phyloP scores from a whole-genome alignment of 2,329 filamentous ascomycete genomes.

The Diaporthe nobilis region DNA sequence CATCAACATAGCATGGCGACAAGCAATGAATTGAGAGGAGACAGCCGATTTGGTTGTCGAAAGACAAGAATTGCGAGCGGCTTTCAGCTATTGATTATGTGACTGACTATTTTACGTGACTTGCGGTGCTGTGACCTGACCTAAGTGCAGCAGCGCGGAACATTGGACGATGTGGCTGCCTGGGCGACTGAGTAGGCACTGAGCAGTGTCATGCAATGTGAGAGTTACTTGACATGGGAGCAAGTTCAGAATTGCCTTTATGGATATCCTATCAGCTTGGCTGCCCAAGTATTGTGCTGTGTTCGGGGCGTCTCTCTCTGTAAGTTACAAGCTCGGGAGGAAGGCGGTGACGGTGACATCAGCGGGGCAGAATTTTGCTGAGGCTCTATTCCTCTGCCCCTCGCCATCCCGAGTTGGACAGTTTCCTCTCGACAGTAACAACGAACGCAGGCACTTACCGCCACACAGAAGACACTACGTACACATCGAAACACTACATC shows the following conservation, averaged over 20 bases:
- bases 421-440: constrained; percentile 18
- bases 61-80: constrained; percentile 1
- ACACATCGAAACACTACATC: not conserved
- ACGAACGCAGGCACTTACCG: not conserved
- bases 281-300: not conserved
- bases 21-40: constrained; percentile 26
- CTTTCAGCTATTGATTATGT: not conserved
- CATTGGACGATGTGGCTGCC: not conserved
- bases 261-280: not conserved
- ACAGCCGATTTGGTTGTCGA: constrained; percentile 24
- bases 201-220: not conserved
- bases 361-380: constrained; percentile 35
- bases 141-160: not conserved
- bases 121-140: not conserved
- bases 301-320: too few relatives aligned
- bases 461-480: not conserved
- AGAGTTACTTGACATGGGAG: not conserved
- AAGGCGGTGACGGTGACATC: constrained; percentile 39
- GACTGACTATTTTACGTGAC: not conserved
- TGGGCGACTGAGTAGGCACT: not conserved
- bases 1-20: constrained; percentile 34
- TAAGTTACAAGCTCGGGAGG: not conserved
- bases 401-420: constrained; percentile 12
- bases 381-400: not conserved
- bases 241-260: not conserved